Percentiles rank a stretch among this genome's conserved stretches.
Conservation (phyloP, 2,329 filamentous ascomycete species). For the Pseudohalonectria lignicola region DNA sequence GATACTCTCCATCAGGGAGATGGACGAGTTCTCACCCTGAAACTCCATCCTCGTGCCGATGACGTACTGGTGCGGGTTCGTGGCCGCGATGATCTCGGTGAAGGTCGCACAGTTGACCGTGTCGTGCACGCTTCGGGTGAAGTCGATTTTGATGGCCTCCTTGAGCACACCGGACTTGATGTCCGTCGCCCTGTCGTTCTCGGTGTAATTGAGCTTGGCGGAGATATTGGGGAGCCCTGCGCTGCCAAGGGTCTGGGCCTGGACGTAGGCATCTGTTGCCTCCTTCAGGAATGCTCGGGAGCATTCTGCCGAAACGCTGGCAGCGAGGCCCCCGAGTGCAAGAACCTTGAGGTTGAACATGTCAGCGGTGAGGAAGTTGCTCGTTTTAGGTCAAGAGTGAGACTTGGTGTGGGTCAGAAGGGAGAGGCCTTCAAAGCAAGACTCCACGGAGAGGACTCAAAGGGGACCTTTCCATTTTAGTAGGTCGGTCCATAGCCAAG, state of each 20-base stretch:
- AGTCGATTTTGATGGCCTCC: conserved; percentile 12
- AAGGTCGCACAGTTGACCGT: conserved; percentile 16
- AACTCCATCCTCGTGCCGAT: conserved; percentile 17
- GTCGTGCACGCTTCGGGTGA: conserved; percentile 14
- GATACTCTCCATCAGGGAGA: conserved; percentile 10
- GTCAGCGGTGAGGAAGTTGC: too few species aligned
- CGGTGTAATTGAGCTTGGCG: conserved; percentile 7
- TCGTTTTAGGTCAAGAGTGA: too few species aligned
- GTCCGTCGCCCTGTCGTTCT: conserved; percentile 10
- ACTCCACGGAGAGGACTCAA: too few species aligned
- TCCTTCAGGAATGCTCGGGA: conserved; percentile 10
- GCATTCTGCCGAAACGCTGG: conserved; percentile 9
- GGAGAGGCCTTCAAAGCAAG: too few species aligned
- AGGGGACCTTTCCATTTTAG: too few species aligned
- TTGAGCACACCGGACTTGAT: conserved; percentile 10
- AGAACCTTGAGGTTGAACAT: too few species aligned
- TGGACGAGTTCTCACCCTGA: neutral
- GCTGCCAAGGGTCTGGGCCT: conserved; percentile 7
- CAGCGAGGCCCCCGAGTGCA: neutral
- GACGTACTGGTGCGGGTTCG: conserved; percentile 9
- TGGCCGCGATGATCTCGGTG: conserved; percentile 14
- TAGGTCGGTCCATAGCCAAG: too few species aligned
- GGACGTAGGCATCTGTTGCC: conserved; percentile 10
- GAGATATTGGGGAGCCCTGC: conserved; percentile 2
- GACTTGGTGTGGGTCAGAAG: too few species aligned